Percentiles rank a stretch among this genome's conserved stretches.
These are phyloP conservation scores for Knufia petricola DNA, from an alignment of 2,329 filamentous ascomycete species.

Conservation along the genomic window DNA sequence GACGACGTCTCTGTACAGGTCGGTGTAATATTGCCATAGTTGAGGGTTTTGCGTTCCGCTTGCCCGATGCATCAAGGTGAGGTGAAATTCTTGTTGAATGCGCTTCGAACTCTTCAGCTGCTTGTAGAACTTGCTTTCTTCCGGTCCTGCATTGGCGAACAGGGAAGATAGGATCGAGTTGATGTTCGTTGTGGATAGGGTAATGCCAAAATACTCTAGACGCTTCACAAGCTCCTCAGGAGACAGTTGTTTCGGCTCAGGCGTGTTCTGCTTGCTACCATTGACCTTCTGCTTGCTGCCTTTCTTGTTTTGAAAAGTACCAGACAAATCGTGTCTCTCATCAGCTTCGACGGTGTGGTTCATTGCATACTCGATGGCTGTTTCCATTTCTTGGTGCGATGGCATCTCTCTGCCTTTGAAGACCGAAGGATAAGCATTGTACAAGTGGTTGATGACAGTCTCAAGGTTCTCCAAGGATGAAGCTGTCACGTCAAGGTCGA, in stretches of 20 bases:
- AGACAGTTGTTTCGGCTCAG: conserved; percentile 24
- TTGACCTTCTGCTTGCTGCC: conserved; percentile 20
- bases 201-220: conserved; percentile 59
- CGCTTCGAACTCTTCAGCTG: conserved; percentile 64
- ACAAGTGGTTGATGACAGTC: conserved; percentile 60
- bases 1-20: conserved; percentile 41
- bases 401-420: conserved; percentile 56
- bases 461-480: conserved; percentile 83
- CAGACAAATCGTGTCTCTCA: conserved; percentile 56
- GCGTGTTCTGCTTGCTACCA: conserved; percentile 18
- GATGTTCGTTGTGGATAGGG: conserved; percentile 44
- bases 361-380: conserved; percentile 65
- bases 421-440: conserved; percentile 67
- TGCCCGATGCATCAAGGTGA: conserved; percentile 82
- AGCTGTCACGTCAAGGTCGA: conserved; percentile 68
- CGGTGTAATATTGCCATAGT: conserved; percentile 64
- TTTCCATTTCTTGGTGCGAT: conserved; percentile 62
- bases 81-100: conserved; percentile 78
- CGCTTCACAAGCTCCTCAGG: conserved; percentile 34
- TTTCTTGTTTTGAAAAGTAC: conserved; percentile 36
- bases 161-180: conserved; percentile 55
- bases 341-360: conserved; percentile 62
- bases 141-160: conserved; percentile 51
- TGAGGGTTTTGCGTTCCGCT: conserved; percentile 50
- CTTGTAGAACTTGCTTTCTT: conserved; percentile 59